These are phyloP conservation scores for Phytophthora pinifolia DNA, from an alignment of 352 stramenopile species.

Conservation along the genomic window DNA sequence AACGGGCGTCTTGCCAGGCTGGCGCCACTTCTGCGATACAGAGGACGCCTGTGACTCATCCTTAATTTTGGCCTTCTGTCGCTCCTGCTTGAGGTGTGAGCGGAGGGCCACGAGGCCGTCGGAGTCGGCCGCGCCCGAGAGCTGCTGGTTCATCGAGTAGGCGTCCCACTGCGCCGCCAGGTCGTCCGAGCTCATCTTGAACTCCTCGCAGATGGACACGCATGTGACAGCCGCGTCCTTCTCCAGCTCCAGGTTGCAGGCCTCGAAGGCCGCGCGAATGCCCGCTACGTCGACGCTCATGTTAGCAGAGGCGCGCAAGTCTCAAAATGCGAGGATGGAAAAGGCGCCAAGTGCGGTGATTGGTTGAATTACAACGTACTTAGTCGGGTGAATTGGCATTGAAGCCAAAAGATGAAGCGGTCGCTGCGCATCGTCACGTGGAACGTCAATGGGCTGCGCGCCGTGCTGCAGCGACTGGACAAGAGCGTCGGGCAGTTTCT, in stretches of 20 bases:
- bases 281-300: slow-evolving; percentile 62
- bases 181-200: slow-evolving; percentile 73
- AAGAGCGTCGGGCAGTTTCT: slow-evolving; percentile 56
- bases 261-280: slow-evolving; percentile 71
- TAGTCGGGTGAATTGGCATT: background rate
- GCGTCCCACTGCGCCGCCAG: slow-evolving; percentile 82
- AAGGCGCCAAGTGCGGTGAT: slow-evolving; percentile 43
- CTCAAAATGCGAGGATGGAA: slow-evolving; percentile 17
- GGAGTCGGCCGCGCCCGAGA: slow-evolving; percentile 50
- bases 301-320: slow-evolving; percentile 8
- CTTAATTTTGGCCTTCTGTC: slow-evolving; percentile 35
- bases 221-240: slow-evolving; percentile 68
- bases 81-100: slow-evolving; percentile 61
- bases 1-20: slow-evolving; percentile 53
- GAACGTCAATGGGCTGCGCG: slow-evolving; percentile 87
- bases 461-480: slow-evolving; percentile 63
- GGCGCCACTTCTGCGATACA: slow-evolving; percentile 48
- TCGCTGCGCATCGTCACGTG: slow-evolving; percentile 68
- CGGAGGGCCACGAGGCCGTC: slow-evolving; percentile 72
- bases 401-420: slow-evolving; percentile 15
- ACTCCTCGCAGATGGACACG: slow-evolving; percentile 73
- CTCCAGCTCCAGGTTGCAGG: slow-evolving; percentile 74
- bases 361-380: slow-evolving; percentile 15
- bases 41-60: slow-evolving; percentile 13
- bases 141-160: slow-evolving; percentile 86